A percentile compares a stretch with the other conserved stretches of the same genome.
phyloP scores from a whole-genome alignment of 306 rosid genomes.

The Dryas drummondii region DNA sequence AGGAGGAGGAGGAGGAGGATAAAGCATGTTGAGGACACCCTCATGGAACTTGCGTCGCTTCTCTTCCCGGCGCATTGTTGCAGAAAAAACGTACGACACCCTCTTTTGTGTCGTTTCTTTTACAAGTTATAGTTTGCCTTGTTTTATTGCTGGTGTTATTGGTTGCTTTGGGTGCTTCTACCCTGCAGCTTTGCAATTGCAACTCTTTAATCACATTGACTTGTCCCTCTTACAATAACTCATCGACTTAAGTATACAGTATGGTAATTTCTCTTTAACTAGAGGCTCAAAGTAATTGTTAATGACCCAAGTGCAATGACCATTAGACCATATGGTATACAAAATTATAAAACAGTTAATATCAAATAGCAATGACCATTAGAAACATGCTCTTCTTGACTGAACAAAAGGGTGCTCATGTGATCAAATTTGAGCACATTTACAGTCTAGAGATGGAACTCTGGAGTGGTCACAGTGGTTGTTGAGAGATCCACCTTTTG shows the following conservation, averaged over 20 bases:
- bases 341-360: too few species aligned
- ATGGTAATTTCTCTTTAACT: too few species aligned
- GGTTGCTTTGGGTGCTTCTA: neutral
- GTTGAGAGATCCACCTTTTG: slow-evolving; percentile 22
- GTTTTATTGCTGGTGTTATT: neutral
- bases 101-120: neutral
- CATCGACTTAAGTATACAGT: too few species aligned
- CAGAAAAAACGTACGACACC: neutral
- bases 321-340: too few species aligned
- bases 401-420: neutral
- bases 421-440: neutral
- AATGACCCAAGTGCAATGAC: too few species aligned
- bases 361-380: too few species aligned
- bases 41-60: slow-evolving; percentile 65
- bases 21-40: slow-evolving; percentile 56
- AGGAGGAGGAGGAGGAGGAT: slow-evolving; percentile 42
- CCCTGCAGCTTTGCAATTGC: neutral
- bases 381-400: neutral
- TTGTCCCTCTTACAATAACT: too few species aligned
- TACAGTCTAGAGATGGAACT: neutral
- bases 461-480: slow-evolving; percentile 1
- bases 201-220: too few species aligned
- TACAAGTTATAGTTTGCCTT: neutral
- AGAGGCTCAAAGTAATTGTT: too few species aligned
- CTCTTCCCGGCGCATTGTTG: slow-evolving; percentile 46